phyloP scores from a whole-genome alignment of 139 green algal species.

The Microglena sp. region DNA sequence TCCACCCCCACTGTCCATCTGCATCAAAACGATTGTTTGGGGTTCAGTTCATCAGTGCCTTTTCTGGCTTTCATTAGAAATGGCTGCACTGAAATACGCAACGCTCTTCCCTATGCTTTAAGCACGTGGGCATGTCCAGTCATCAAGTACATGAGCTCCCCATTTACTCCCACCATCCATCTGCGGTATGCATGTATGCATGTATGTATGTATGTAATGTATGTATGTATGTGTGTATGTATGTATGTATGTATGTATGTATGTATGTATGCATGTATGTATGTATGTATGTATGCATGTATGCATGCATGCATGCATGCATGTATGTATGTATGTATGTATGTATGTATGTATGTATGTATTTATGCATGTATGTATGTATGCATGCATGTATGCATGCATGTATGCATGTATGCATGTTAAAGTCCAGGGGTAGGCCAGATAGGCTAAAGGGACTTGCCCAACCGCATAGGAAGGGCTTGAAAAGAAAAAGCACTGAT shows the following conservation, averaged over 20 bases:
- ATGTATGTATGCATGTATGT: conserved; percentile 4
- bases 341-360: conserved; percentile 12
- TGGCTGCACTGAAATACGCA: neutral
- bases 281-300: neutral
- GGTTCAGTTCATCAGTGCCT: too few species aligned
- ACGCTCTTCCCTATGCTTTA: neutral
- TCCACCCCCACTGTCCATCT: neutral
- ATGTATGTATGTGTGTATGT: conserved; percentile 1
- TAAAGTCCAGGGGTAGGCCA: neutral
- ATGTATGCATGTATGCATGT: neutral
- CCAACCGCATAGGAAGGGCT: neutral
- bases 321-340: conserved; percentile 6
- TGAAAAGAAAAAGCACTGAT: neutral
- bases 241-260: conserved; percentile 9
- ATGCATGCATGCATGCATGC: conserved; percentile 1
- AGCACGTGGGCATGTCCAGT: neutral
- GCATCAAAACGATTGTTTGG: too few species aligned
- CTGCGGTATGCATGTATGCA: neutral
- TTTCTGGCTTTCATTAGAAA: neutral
- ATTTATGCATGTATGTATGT: neutral
- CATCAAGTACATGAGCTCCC: neutral
- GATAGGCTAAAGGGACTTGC: neutral
- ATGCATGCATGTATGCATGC: neutral
- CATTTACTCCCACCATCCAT: neutral
- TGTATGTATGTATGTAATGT: neutral